Percentiles rank a stretch among this genome's conserved stretches.
phyloP scores from a whole-genome alignment of 768 basidiomycete genomes.

The Strobilomyces dryophilus region DNA sequence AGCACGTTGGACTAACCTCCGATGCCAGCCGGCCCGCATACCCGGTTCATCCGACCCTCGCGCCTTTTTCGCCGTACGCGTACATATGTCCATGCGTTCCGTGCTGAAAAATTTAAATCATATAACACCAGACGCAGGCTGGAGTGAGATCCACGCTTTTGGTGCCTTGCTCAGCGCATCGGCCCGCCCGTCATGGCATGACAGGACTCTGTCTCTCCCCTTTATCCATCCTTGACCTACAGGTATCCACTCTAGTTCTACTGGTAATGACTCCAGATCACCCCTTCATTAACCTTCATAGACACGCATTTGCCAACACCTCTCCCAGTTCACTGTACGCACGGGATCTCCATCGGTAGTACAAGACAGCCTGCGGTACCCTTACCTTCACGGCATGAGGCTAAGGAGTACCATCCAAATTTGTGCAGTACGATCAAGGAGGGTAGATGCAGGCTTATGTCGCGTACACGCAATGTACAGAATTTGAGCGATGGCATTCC shows the following conservation, averaged over 20 bases:
- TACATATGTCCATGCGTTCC: slow-evolving; percentile 1
- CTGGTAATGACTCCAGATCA: not conserved
- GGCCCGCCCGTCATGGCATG: not conserved
- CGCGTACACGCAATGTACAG: not conserved
- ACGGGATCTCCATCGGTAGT: too few species aligned
- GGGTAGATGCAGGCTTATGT: too few species aligned
- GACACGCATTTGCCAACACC: too few species aligned
- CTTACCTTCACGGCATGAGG: too few species aligned
- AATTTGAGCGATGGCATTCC: too few species aligned
- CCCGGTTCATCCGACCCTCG: slow-evolving; percentile 1
- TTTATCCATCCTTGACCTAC: not conserved
- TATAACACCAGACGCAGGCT: too few species aligned
- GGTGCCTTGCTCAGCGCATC: not conserved
- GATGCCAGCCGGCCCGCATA: slow-evolving; percentile 21
- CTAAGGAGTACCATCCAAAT: too few species aligned
- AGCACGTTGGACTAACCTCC: slow-evolving; percentile 1
- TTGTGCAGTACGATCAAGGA: too few species aligned
- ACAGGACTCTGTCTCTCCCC: not conserved
- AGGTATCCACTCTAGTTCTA: not conserved
- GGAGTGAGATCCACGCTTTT: not conserved
- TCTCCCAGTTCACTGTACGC: too few species aligned
- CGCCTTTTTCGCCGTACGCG: slow-evolving; percentile 23
- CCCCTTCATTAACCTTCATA: not conserved
- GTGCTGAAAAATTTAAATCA: too few species aligned
- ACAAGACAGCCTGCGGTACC: too few species aligned